Evolutionary conservation across 2,329 filamentous ascomycete species (phyloP).

Genomic region (Fusarium neocosmosporiellum): DNA sequence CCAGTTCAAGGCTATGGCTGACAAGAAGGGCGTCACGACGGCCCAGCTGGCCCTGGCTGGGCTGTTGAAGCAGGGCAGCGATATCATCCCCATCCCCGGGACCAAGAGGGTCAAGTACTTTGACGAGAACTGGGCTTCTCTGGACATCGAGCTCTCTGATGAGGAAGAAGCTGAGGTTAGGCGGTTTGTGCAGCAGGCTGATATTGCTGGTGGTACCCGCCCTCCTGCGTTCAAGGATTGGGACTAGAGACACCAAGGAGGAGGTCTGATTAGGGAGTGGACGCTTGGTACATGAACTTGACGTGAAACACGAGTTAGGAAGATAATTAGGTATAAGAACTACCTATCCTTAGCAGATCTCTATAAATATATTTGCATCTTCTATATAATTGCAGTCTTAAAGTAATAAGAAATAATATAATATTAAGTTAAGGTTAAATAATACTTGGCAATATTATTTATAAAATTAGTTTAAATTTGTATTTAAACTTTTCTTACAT

Average conservation of each 20-base stretch:
- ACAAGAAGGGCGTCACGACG: slow-evolving; percentile 63
- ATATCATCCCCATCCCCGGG: slow-evolving; percentile 66
- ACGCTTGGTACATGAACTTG: neutral
- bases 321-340: neutral
- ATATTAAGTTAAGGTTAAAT: neutral
- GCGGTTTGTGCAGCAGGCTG: slow-evolving; percentile 11
- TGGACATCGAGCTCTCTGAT: slow-evolving; percentile 42
- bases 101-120: slow-evolving; percentile 54
- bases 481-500: no score
- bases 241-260: slow-evolving; percentile 4
- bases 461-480: no score
- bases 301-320: neutral
- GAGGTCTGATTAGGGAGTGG: neutral
- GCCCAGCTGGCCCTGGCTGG: slow-evolving; percentile 70
- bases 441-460: neutral
- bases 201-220: slow-evolving; percentile 11
- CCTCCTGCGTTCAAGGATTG: neutral
- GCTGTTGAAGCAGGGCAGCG: slow-evolving; percentile 67
- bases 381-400: neutral
- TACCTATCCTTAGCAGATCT: neutral
- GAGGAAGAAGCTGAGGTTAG: slow-evolving; percentile 48
- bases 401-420: neutral
- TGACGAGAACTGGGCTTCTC: slow-evolving; percentile 53
- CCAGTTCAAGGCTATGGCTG: slow-evolving; percentile 59
- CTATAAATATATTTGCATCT: neutral